Conservation (phyloP, 345 rosid genomes). For the Raphanus sativus region DNA sequence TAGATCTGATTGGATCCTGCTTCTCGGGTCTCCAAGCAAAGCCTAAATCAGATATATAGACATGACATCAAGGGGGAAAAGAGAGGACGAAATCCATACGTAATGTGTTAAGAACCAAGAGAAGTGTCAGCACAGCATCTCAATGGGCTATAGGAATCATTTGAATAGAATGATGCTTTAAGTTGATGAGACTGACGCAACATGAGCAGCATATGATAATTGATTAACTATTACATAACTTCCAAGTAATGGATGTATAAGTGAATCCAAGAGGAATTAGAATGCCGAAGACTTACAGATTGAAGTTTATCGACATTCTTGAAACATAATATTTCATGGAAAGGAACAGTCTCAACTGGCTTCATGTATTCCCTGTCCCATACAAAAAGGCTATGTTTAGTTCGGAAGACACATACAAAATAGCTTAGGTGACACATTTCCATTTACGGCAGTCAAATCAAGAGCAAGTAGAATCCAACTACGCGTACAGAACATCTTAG, state of each 20-base stretch:
- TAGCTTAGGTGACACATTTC: background rate
- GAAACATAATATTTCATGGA: conserved; percentile 82
- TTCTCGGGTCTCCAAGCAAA: conserved; percentile 86
- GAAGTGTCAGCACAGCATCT: background rate
- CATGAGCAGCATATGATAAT: conserved; percentile 6
- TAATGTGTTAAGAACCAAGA: conserved; percentile 17
- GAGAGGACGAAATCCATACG: background rate
- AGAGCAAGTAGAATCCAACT: background rate
- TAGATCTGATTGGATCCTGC: conserved; percentile 87
- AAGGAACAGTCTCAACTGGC: conserved; percentile 69
- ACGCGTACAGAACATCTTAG: background rate
- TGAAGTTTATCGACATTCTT: conserved; percentile 68
- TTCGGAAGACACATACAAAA: background rate
- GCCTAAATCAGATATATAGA: conserved; percentile 48
- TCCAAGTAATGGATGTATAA: conserved; percentile 16
- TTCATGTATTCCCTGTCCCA: conserved; percentile 67
- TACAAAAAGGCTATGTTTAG: background rate
- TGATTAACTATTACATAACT: background rate
- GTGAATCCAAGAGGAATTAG: conserved; percentile 6
- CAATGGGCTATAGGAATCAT: background rate
- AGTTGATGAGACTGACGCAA: conserved; percentile 5
- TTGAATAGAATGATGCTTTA: conserved; percentile 8
- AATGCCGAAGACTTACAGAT: conserved; percentile 53
- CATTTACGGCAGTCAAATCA: conserved; percentile 3
- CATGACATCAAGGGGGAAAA: background rate